Evolutionary conservation across 139 green algal species (phyloP), one percentile per base, ranked within the genome.

Genomic region (Monoraphidium neglectum): DNA sequence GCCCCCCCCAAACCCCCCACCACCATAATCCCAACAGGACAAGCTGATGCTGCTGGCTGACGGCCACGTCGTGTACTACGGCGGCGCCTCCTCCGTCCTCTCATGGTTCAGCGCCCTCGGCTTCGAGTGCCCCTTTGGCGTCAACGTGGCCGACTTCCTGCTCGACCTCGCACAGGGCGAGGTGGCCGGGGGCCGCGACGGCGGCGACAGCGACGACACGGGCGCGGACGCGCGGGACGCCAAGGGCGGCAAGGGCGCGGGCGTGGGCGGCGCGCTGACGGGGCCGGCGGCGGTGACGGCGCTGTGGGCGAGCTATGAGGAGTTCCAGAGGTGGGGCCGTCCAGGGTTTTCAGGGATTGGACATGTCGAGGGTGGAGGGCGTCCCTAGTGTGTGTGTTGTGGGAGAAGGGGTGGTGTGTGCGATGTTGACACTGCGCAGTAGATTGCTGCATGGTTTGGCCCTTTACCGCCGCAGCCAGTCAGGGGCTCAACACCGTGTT

Each of bases 41-140:
- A 36, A 24, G 70, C 74, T 93, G 47, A 88, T 91, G 84, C 82
- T 93, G 38, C 78, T 91, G 67, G 79, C 81, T 24, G 84, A 95
- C 71, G 94, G 93, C 0, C 87, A 92, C 72, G 73, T 82, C 2
- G 83, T 97, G 62, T 98, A 95, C 87, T 96, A 97, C 70, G 94
- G 94, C 18, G 68, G 77, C 6, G 87, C 87, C 13, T 26, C 75
- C 3, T 38, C 40, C 32, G 76, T 79, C 59, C 76, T 82, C 16
- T 74, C 86, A 13, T 96, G 85, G 84, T 96, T 95, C 60, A 40
- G 78, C 26, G 26, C 61, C 5, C 76, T 92, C 24, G 87, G 87
- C 8, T 92, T 85, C 78, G 61, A 73, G 1, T 73, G 90, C 49
- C 93, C 93, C 33, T 93, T 88, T 57, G 83, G 89, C 21, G 83